Base-by-base conservation (phyloP, 2,329 filamentous ascomycete species). In the Aspergillus transmontanensis region DNA sequence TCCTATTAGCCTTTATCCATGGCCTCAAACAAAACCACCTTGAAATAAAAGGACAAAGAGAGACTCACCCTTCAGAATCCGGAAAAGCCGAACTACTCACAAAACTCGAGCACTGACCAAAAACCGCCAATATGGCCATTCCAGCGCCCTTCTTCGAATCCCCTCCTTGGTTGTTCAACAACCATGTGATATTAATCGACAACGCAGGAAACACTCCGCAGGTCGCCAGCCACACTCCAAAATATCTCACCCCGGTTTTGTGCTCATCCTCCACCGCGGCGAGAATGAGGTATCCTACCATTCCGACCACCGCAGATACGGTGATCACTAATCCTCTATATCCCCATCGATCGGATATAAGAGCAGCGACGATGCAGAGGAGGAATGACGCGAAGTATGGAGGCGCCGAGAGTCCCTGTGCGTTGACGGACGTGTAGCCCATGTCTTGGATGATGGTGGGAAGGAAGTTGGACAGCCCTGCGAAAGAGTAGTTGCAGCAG, bases 371-470 rank as follows among this genome's bases (percentile, higher is more conserved):
- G 0, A 71, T 57, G 28, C 70, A 70, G 69, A 72, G 71, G 0
- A 81, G 43, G 57, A 81, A 82, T 2, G 79, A 74, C 4, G 65
- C 68, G 45, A 82, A 74, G 62, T 82, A 82, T 2, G 78, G 75
- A 0, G 79, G 80, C 0, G 80, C 80, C 0, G 78, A 73, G 0
- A 82, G 69, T 0, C 80, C 80, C 61, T 82, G 79, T 0, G 80
- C 78, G 30, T 78, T 70, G 59, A 81, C 64, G 3, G 71, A 71
- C 0, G 72, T 75, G 59, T 78, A 80, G 4, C 80, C 80, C 75
- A 82, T 76, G 28, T 76, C 73, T 30, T 73, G 39, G 11, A 81
- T 67, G 51, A 82, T 81, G 6, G 79, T 81, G 0, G 80, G 80
- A 1, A 82, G 71, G 54, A 80, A 82, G 23, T 78, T 78, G 3